Evolutionary conservation across 2,329 filamentous ascomycete genomes (phyloP).

Genomic region (Diaporthe citrichinensis): DNA sequence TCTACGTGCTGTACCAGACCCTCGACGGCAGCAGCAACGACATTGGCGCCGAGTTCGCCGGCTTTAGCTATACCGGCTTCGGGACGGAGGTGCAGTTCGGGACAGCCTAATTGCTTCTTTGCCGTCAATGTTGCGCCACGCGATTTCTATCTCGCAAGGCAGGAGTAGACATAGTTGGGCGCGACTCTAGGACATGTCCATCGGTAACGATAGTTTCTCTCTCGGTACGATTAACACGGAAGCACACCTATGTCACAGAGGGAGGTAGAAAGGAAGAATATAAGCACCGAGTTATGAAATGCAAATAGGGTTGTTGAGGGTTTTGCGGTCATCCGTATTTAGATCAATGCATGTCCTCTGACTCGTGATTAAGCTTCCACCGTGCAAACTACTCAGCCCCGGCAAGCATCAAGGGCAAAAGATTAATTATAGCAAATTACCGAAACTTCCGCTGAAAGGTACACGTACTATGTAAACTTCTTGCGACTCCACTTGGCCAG

Average conservation of each 20-base stretch:
- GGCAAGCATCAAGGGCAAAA: slow-evolving; percentile 11
- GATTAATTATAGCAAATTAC: slow-evolving; percentile 10
- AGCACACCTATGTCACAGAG: too few species aligned
- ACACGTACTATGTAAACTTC: background rate
- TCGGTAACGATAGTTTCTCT: too few species aligned
- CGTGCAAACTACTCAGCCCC: background rate
- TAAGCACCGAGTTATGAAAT: too few species aligned
- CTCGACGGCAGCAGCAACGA: slow-evolving; percentile 8
- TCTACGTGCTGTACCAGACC: background rate
- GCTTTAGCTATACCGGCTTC: slow-evolving; percentile 16
- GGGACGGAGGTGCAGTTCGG: background rate
- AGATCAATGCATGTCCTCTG: background rate
- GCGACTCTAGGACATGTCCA: background rate
- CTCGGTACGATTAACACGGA: too few species aligned
- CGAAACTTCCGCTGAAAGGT: background rate
- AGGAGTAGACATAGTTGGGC: background rate
- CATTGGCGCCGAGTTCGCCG: slow-evolving; percentile 15
- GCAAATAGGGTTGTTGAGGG: background rate
- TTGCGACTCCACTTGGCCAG: background rate
- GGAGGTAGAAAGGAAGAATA: too few species aligned
- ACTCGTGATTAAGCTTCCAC: background rate
- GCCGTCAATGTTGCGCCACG: background rate
- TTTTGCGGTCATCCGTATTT: background rate
- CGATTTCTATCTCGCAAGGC: background rate
- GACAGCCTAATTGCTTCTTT: background rate